Evolutionary conservation across 148 eudicot species (phyloP).

Genomic region (Pharnaceum exiguum): DNA sequence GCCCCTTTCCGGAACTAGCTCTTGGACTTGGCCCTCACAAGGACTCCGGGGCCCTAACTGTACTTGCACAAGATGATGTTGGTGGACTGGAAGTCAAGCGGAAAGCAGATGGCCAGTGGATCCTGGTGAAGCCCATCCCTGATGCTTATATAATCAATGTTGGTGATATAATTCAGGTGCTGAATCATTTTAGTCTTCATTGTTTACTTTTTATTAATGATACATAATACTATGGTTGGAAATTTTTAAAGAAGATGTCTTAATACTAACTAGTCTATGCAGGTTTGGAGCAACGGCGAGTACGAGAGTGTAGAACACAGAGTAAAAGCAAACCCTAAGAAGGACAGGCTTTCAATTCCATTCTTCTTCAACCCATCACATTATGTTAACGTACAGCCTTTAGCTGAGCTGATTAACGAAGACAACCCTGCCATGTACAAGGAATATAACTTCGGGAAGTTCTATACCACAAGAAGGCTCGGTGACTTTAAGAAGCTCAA

Average conservation of each 20-base stretch:
- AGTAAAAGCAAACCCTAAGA: constrained; percentile 45
- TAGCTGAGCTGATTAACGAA: constrained; percentile 37
- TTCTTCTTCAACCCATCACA: constrained; percentile 52
- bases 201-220: not conserved
- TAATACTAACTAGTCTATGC: not conserved
- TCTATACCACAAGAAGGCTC: constrained; percentile 35
- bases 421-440: constrained; percentile 45
- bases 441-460: constrained; percentile 54
- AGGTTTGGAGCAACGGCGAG: constrained; percentile 73
- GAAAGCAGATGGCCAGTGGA: constrained; percentile 71
- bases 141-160: constrained; percentile 64
- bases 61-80: constrained; percentile 77
- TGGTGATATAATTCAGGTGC: constrained; percentile 80
- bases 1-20: constrained; percentile 58
- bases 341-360: constrained; percentile 52
- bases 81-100: constrained; percentile 78
- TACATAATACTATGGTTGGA: not conserved
- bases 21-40: constrained; percentile 77
- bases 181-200: not conserved
- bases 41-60: constrained; percentile 66
- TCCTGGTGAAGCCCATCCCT: constrained; percentile 53
- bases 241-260: not conserved
- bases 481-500: constrained; percentile 64
- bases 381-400: constrained; percentile 45
- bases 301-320: constrained; percentile 69